Evolutionary conservation across 225 moss, liverwort and hornwort genomes (phyloP).

Genomic region (Marchantia polymorpha): DNA sequence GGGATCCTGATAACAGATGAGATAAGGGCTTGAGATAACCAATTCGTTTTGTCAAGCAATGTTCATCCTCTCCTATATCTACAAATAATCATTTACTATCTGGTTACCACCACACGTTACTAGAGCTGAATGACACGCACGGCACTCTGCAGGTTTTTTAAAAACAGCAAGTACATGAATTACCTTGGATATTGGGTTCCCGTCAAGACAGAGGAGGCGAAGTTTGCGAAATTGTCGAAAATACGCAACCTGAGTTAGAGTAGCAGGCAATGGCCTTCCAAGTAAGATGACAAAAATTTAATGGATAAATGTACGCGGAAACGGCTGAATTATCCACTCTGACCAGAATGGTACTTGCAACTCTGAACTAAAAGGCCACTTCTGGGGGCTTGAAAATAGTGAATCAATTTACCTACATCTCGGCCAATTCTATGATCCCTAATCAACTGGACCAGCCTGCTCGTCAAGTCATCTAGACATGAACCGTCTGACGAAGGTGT

Average conservation of each 20-base stretch:
- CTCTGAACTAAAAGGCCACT: no score
- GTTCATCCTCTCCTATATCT: background rate
- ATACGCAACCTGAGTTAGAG: constrained; percentile 55
- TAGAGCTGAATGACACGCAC: background rate
- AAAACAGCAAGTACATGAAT: background rate
- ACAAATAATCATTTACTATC: background rate
- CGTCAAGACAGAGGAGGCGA: constrained; percentile 70
- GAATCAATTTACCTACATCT: no score
- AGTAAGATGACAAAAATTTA: background rate
- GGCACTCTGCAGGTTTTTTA: background rate
- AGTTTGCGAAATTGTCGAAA: constrained; percentile 71
- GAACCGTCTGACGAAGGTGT: background rate
- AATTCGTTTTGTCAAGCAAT: background rate
- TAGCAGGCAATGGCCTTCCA: background rate
- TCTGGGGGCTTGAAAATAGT: no score
- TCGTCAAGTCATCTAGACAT: background rate
- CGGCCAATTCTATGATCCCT: no score
- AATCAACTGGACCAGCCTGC: no score
- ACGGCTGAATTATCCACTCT: no score
- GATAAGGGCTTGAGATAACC: background rate
- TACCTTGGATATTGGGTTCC: constrained; percentile 86
- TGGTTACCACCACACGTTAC: background rate
- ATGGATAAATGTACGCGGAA: no score
- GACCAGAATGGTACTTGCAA: no score
- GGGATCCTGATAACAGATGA: constrained; percentile 51